phyloP scores from a whole-genome alignment of 495 filamentous ascomycete species.

The Talaromyces adpressus region DNA sequence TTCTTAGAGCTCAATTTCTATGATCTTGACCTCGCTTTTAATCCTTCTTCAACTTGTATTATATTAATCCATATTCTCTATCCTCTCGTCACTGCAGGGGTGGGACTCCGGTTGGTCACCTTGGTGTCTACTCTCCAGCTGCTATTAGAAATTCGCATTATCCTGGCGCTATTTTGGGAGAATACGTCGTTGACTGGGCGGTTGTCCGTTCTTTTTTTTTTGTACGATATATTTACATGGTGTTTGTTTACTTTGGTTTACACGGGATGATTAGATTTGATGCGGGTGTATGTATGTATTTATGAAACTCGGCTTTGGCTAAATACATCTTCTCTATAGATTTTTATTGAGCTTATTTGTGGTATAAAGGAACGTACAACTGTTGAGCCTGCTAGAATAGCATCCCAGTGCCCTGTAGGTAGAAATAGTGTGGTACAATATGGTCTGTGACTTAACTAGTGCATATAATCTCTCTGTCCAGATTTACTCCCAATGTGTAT shows the following conservation, averaged over 20 bases:
- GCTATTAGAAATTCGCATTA: neutral
- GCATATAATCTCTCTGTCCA: no score
- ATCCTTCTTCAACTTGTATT: conserved; percentile 8
- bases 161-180: neutral
- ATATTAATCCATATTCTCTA: conserved; percentile 9
- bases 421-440: no score
- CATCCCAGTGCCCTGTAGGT: no score
- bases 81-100: neutral
- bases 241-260: neutral
- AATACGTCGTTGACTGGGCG: neutral
- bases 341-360: neutral
- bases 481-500: no score
- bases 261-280: neutral
- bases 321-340: neutral
- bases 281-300: neutral
- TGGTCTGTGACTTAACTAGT: no score
- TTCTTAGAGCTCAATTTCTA: conserved; percentile 9
- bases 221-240: neutral
- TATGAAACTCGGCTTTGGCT: neutral
- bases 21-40: neutral
- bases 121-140: neutral
- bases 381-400: no score
- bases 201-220: neutral
- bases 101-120: neutral
- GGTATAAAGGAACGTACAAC: no score